Evolutionary conservation across 352 stramenopile species (phyloP).

Genomic region (Phytophthora meadii): DNA sequence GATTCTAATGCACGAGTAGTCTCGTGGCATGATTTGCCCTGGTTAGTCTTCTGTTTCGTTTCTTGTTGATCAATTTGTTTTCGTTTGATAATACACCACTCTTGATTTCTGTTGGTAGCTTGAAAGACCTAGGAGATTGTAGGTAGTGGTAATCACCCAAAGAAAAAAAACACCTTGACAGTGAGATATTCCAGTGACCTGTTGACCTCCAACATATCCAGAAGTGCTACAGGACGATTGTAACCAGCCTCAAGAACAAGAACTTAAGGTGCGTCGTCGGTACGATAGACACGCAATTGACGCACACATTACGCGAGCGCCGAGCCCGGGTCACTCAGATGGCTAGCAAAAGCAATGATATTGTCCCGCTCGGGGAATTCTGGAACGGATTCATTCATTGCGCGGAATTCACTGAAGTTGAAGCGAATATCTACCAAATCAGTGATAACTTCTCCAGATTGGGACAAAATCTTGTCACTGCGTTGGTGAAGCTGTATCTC

Average conservation of each 20-base stretch:
- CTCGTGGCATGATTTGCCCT: not conserved
- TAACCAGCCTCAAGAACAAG: not conserved
- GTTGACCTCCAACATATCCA: constrained; percentile 7
- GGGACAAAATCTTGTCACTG: not conserved
- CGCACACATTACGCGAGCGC: constrained; percentile 1
- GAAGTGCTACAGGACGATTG: not conserved
- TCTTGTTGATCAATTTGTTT: too few relatives aligned
- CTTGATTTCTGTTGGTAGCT: not conserved
- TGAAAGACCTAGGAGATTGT: too few relatives aligned
- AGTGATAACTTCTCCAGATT: not conserved
- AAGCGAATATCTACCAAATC: not conserved
- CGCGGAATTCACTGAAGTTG: constrained; percentile 1
- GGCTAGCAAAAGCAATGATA: not conserved
- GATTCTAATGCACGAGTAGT: not conserved
- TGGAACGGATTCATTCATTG: not conserved
- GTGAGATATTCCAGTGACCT: constrained; percentile 6
- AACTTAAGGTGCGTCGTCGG: not conserved
- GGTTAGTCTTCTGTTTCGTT: not conserved
- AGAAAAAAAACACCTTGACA: too few relatives aligned
- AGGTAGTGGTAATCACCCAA: too few relatives aligned
- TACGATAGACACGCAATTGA: not conserved
- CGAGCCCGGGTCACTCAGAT: not conserved
- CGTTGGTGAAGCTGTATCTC: not conserved
- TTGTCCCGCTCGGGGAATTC: not conserved
- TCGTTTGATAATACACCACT: too few relatives aligned